Base-by-base conservation (phyloP, 306 rosid genomes). In the Pyrus bretschneideri region DNA sequence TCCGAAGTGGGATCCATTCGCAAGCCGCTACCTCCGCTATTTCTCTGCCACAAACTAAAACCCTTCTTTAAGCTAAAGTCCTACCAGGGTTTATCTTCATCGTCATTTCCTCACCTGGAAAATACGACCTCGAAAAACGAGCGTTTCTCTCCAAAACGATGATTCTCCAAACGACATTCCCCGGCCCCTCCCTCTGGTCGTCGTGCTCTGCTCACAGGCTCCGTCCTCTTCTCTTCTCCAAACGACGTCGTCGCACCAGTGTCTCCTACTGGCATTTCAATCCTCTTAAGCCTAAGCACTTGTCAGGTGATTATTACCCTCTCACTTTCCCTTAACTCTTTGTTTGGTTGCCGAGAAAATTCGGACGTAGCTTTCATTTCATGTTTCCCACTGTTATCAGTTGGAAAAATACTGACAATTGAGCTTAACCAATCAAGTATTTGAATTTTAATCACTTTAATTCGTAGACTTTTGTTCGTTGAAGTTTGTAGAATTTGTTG, bases 161-260 rank as follows among this genome's bases (percentile, higher is more conserved):
- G 84, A 76, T 87, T 67, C 85, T 84, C 70, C 86, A 60, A 25
- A 71, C 85, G 79, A 78, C 80, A 29, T 77, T 66, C 59, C 72
- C 83, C 44, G 72, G 73, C 35, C 76, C 88, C 29, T 67, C 76
- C n/a, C 80, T 78, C 10, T 64, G 77, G 52, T 75, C 83, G 23
- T 74, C 88, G 2, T 73, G 69, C 80, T 72, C 84, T 67, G 67
- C 73, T 29, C 22, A 30, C 69, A 70, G 79, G 4, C 84, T 84
- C 74, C 83, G 68, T 74, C 86, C 86, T 51, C 64, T 87, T 69
- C 66, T 82, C 63, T 77, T 78, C 79, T 49, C 88, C 74, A 67
- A 29, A 65, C 78, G 72, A 5, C 86, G 88, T 10, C 85, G 71
- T n/a, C 40, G 74, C 44, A 40, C 76, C 22, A 17, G 60, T 38